A percentile compares a stretch with the other conserved stretches of the same genome.
phyloP scores from a whole-genome alignment of 2,329 filamentous ascomycete genomes.

The Gliomastix tumulicola region DNA sequence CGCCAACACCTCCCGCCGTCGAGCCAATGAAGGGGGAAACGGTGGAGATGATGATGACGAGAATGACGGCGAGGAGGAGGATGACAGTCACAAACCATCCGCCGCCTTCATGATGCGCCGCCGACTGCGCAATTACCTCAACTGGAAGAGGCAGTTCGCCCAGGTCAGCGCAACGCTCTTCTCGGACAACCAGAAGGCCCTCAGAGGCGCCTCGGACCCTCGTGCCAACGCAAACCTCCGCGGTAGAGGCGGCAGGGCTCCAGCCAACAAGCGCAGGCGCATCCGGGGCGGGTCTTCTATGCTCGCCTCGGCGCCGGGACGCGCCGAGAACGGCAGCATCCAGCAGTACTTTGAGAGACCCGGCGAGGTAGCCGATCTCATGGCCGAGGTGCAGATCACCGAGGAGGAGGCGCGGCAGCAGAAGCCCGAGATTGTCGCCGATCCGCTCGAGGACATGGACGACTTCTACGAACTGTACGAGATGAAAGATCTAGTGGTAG shows the following conservation, averaged over 20 bases:
- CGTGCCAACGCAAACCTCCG: slow-evolving; percentile 46
- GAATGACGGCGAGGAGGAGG: slow-evolving; percentile 34
- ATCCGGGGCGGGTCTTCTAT: slow-evolving; percentile 69
- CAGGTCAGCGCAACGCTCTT: slow-evolving; percentile 77
- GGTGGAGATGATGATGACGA: slow-evolving; percentile 1
- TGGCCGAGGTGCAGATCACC: slow-evolving; percentile 77
- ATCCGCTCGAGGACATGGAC: slow-evolving; percentile 86
- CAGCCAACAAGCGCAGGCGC: slow-evolving; percentile 79
- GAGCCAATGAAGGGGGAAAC: neutral
- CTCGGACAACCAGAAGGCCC: slow-evolving; percentile 69
- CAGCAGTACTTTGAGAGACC: slow-evolving; percentile 77
- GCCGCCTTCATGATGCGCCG: slow-evolving; percentile 85
- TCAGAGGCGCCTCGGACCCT: slow-evolving; percentile 59
- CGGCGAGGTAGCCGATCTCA: slow-evolving; percentile 70
- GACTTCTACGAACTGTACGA: slow-evolving; percentile 88
- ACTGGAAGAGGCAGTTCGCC: slow-evolving; percentile 85
- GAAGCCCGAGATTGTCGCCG: slow-evolving; percentile 66
- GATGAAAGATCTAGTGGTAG: slow-evolving; percentile 78
- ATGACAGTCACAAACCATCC: slow-evolving; percentile 57
- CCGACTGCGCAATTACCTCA: slow-evolving; percentile 77
- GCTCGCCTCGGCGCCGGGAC: slow-evolving; percentile 44
- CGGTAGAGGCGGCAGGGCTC: slow-evolving; percentile 51
- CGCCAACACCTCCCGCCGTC: neutral
- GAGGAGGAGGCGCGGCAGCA: slow-evolving; percentile 68
- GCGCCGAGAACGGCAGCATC: slow-evolving; percentile 68